These are phyloP conservation scores for Phytophthora agathidicida DNA, from an alignment of 352 stramenopile species.

Conservation along the genomic window DNA sequence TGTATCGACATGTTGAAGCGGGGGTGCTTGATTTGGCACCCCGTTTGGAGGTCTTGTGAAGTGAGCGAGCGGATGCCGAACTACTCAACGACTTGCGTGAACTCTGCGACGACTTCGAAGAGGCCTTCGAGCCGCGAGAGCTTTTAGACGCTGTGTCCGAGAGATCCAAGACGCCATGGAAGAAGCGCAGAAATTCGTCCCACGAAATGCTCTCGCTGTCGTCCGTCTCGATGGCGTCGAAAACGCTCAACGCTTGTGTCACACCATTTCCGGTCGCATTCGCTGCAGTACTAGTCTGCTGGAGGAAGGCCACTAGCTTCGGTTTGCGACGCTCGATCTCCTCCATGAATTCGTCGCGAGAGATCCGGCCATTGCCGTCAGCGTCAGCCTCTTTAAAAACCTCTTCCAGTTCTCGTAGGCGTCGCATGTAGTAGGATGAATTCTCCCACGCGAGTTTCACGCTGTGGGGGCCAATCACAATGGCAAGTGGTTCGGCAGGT, in stretches of 20 bases:
- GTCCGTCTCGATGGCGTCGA: slow-evolving; percentile 91
- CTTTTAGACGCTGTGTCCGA: slow-evolving; percentile 28
- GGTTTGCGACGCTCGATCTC: slow-evolving; percentile 82
- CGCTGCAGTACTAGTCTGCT: slow-evolving; percentile 50
- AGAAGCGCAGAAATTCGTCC: slow-evolving; percentile 85
- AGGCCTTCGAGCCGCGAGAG: slow-evolving; percentile 16
- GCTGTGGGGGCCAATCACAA: slow-evolving; percentile 68
- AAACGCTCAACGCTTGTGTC: slow-evolving; percentile 63
- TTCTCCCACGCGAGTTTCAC: slow-evolving; percentile 83
- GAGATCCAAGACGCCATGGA: slow-evolving; percentile 65
- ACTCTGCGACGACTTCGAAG: slow-evolving; percentile 15
- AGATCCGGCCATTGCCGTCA: slow-evolving; percentile 77
- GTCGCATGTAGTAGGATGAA: slow-evolving; percentile 66
- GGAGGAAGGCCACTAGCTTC: slow-evolving; percentile 74
- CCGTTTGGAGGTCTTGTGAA: slow-evolving; percentile 28
- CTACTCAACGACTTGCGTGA: slow-evolving; percentile 20
- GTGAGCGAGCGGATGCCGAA: slow-evolving; percentile 16
- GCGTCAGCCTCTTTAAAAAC: slow-evolving; percentile 86
- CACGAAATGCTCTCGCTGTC: slow-evolving; percentile 90
- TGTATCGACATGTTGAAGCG: slow-evolving; percentile 58
- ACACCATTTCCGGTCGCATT: neutral
- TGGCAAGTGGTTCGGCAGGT: slow-evolving; percentile 70
- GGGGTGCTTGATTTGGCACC: slow-evolving; percentile 8
- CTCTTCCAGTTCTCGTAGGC: slow-evolving; percentile 73
- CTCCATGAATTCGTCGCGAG: slow-evolving; percentile 86